A percentile compares a stretch with the other conserved stretches of the same genome.
Conservation (phyloP, 345 rosid species). For the Syzygium aqueum region DNA sequence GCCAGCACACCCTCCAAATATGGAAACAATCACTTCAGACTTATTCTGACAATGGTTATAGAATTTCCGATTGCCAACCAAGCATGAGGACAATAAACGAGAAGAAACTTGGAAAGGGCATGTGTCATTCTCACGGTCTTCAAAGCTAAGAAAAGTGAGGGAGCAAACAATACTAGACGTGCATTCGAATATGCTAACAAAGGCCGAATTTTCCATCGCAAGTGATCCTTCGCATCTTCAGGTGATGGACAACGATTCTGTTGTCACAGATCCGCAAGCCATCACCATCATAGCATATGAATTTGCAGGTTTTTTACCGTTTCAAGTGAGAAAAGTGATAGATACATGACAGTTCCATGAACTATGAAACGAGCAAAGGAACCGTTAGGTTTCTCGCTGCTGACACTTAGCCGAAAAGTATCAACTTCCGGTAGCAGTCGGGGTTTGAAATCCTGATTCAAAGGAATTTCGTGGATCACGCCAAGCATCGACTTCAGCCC, state of each 20-base stretch:
- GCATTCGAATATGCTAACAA: too few relatives aligned
- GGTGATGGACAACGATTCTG: too few relatives aligned
- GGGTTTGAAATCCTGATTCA: background rate
- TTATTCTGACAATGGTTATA: background rate
- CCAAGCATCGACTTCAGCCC: too few relatives aligned
- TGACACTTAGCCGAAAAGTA: background rate
- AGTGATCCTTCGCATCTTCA: too few relatives aligned
- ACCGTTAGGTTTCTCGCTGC: background rate
- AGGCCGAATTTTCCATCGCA: too few relatives aligned
- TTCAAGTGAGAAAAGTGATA: too few relatives aligned
- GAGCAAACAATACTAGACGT: too few relatives aligned
- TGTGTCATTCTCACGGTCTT: background rate
- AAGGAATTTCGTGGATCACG: too few relatives aligned
- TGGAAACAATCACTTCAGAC: background rate
- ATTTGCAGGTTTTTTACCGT: too few relatives aligned
- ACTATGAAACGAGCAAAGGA: background rate
- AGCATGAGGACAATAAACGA: background rate
- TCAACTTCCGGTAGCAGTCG: background rate
- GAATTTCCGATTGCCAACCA: background rate
- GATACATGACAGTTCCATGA: background rate
- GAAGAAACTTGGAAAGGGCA: slow-evolving; percentile 7
- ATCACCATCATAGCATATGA: too few relatives aligned
- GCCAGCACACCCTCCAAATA: background rate
- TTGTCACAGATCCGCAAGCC: too few relatives aligned
- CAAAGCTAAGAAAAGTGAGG: too few relatives aligned